Percentiles rank a stretch among this genome's conserved stretches.
These are phyloP conservation scores for Pythium sp. DNA, from an alignment of 352 stramenopile species.

Conservation along the genomic window DNA sequence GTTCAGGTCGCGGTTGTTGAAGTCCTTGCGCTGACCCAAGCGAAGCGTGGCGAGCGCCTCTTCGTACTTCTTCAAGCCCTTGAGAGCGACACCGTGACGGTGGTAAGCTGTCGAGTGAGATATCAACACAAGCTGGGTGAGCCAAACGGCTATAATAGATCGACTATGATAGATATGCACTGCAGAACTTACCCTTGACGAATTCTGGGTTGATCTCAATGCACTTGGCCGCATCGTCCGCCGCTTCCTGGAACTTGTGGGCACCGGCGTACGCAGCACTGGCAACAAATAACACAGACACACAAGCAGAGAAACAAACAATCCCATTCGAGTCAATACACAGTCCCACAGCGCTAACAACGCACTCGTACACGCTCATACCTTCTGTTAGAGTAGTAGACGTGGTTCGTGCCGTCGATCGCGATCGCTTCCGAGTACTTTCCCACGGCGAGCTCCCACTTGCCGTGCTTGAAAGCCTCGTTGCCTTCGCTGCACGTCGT, in stretches of 20 bases:
- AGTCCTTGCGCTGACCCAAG: conserved; percentile 72
- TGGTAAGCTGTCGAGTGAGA: conserved; percentile 72
- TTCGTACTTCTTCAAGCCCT: conserved; percentile 80
- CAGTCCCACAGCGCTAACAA: not conserved
- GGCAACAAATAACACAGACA: not conserved
- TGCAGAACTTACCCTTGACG: conserved; percentile 74
- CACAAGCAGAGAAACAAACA: not conserved
- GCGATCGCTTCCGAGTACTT: conserved; percentile 93
- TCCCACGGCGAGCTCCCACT: conserved; percentile 87
- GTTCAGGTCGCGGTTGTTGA: conserved; percentile 85
- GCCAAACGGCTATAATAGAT: conserved; percentile 16
- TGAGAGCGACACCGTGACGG: conserved; percentile 91
- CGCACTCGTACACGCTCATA: conserved; percentile 10
- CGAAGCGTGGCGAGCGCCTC: conserved; percentile 77
- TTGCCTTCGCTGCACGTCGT: conserved; percentile 85
- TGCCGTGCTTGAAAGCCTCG: conserved; percentile 90
- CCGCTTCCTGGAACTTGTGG: conserved; percentile 81
- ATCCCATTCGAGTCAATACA: not conserved
- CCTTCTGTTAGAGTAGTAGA: conserved; percentile 95
- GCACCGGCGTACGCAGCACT: conserved; percentile 69
- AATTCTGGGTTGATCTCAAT: conserved; percentile 92
- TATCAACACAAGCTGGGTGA: not conserved
- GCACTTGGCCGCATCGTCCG: conserved; percentile 84
- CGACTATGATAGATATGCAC: conserved; percentile 2
- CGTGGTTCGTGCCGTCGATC: conserved; percentile 86